Conservation (phyloP, 208 protist genomes). For the Trypanosoma mega region DNA sequence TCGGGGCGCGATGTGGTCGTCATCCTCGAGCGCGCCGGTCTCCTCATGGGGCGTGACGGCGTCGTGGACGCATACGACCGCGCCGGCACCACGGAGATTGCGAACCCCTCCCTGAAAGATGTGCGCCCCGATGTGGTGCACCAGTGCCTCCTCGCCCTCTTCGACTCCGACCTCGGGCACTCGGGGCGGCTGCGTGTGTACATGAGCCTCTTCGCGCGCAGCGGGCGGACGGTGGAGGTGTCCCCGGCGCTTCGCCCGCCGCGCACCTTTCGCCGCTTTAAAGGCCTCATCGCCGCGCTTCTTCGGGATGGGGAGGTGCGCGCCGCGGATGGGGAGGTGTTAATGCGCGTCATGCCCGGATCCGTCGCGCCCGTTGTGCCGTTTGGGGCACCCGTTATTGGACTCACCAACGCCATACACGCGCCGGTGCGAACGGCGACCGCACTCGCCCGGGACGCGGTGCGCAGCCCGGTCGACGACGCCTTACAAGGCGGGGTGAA, state of each 20-base stretch:
- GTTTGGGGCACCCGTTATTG: conserved; percentile 70
- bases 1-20: conserved; percentile 68
- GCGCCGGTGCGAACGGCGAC: conserved; percentile 57
- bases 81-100: conserved; percentile 70
- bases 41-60: conserved; percentile 69
- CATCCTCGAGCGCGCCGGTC: conserved; percentile 83
- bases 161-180: conserved; percentile 77
- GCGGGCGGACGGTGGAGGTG: conserved; percentile 82
- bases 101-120: conserved; percentile 68
- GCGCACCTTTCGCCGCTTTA: conserved; percentile 85
- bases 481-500: conserved; percentile 82
- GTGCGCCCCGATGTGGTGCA: conserved; percentile 91
- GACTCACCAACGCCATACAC: conserved; percentile 61
- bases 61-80: conserved; percentile 87
- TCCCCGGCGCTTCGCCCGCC: conserved; percentile 84
- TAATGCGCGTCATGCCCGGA: conserved; percentile 76
- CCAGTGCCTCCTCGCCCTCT: conserved; percentile 91
- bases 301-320: conserved; percentile 77
- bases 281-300: conserved; percentile 76
- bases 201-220: conserved; percentile 68
- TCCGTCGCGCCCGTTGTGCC: conserved; percentile 86
- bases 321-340: conserved; percentile 59
- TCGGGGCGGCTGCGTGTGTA: conserved; percentile 78
- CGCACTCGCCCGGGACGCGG: conserved; percentile 28
- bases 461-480: conserved; percentile 55